Evolutionary conservation across 2,329 filamentous ascomycete species (phyloP), one percentile per base, ranked within the genome.

Genomic region (Elsinoe perseae): DNA sequence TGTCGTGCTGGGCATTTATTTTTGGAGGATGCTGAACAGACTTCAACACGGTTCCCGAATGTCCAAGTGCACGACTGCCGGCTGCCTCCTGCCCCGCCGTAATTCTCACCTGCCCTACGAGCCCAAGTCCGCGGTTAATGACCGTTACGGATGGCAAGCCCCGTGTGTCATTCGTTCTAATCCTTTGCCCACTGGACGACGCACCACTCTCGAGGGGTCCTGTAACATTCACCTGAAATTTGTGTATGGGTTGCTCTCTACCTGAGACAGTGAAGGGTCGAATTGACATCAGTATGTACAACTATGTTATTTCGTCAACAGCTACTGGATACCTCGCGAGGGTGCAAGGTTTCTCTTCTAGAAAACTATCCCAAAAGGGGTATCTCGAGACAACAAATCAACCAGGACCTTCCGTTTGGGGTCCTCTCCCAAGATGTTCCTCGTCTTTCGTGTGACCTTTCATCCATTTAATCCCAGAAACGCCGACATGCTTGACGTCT

Each of bases 371-470:
- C 40, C 40, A 14, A 44, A 44, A 18, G 40, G 23, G 40, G 40
- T 44, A 44, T 44, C 40, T 44, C 40, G 21, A 27, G 40, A 21
- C 20, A 27, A 12, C 12, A 36, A 36, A 44, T 9, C 40, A 27
- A 44, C 40, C 40, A 44, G 21, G 40, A 44, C 40, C 40, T 44
- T 44, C 40, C 40, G 14, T 44, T 10, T 10, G 5, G 20, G 40
- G 40, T 44, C 20, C 2, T 44, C 10, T 12, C 20, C 32, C 32
- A 36, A 36, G 23, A 23, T 21, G 20, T 18, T 27, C 23, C 20
- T 44, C 40, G n/a, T n/a, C n/a, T n/a, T 44, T 44, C 20, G 40
- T 21, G 40, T 44, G 23, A 23, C 40, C n/a, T 44, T 44, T 36
- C 32, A 14, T 36, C 10, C 40, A 44, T 44, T 25, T 9, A 12